A percentile compares a stretch with the other conserved stretches of the same genome.
Conservation (phyloP, 257 asterid genomes). For the Gentiana macrophylla region DNA sequence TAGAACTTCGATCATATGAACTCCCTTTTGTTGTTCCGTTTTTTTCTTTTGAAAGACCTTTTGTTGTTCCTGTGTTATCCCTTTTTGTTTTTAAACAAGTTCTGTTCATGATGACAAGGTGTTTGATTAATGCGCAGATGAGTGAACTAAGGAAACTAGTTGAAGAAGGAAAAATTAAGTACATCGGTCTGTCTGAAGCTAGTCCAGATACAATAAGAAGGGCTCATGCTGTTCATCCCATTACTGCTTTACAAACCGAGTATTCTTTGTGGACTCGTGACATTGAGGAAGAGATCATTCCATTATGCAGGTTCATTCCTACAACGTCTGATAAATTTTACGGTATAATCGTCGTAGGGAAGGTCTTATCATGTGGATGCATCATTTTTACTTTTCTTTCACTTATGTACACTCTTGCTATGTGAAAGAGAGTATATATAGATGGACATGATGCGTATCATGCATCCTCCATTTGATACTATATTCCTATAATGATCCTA, state of each 20-base stretch:
- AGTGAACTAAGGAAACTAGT: conserved; percentile 46
- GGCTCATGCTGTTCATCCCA: conserved; percentile 49
- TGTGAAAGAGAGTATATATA: no score
- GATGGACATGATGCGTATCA: no score
- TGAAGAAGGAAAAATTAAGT: conserved; percentile 43
- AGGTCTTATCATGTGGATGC: no score
- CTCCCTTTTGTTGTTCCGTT: not conserved
- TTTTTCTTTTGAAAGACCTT: not conserved
- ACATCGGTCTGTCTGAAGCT: conserved; percentile 50
- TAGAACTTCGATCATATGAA: no score
- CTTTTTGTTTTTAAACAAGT: no score
- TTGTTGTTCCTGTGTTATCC: not conserved
- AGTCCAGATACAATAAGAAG: conserved; percentile 41
- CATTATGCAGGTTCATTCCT: conserved; percentile 15
- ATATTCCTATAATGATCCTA: no score
- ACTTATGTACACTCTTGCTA: no score
- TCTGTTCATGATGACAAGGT: not conserved
- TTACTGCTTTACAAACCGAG: conserved; percentile 48
- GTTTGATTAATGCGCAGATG: conserved; percentile 16
- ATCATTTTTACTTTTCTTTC: no score
- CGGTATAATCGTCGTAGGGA: no score
- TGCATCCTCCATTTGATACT: no score
- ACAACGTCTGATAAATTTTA: no score
- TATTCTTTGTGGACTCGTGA: conserved; percentile 53
- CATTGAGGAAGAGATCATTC: conserved; percentile 42